These are phyloP conservation scores for Cyberlindnera galapagoensis DNA, from an alignment of 805 yeast species.

Conservation along the genomic window DNA sequence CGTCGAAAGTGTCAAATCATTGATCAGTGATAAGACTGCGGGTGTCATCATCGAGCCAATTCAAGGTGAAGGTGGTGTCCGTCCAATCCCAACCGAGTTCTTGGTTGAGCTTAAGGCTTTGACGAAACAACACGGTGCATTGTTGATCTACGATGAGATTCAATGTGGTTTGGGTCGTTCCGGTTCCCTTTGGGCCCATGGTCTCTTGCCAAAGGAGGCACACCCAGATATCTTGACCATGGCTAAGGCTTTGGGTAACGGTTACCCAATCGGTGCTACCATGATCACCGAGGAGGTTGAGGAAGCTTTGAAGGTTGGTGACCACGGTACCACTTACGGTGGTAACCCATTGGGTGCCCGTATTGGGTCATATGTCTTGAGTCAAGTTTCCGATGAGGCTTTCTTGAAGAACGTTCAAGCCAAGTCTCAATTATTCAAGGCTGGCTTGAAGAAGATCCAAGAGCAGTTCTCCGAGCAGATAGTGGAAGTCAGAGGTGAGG, in stretches of 20 bases:
- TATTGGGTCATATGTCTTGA: slow-evolving; percentile 71
- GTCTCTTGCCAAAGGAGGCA: slow-evolving; percentile 63
- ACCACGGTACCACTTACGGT: slow-evolving; percentile 97
- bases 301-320: slow-evolving; percentile 71
- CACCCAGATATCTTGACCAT: slow-evolving; percentile 92
- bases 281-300: slow-evolving; percentile 80
- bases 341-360: slow-evolving; percentile 92
- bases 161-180: slow-evolving; percentile 96
- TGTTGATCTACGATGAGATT: slow-evolving; percentile 89
- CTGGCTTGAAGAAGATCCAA: slow-evolving; percentile 43
- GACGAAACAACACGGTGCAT: slow-evolving; percentile 62
- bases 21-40: slow-evolving; percentile 42
- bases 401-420: slow-evolving; percentile 55
- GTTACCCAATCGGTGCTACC: slow-evolving; percentile 94
- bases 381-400: slow-evolving; percentile 50
- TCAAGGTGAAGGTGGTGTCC: slow-evolving; percentile 97
- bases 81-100: slow-evolving; percentile 58
- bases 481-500: slow-evolving; percentile 76
- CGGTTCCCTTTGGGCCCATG: slow-evolving; percentile 92
- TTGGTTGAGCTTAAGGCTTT: slow-evolving; percentile 57
- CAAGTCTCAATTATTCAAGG: slow-evolving; percentile 51
- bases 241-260: slow-evolving; percentile 97
- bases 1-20: slow-evolving; percentile 48
- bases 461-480: slow-evolving; percentile 55
- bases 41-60: slow-evolving; percentile 96